Conservation (phyloP, 208 protist genomes). For the Strigomonas culicis region DNA sequence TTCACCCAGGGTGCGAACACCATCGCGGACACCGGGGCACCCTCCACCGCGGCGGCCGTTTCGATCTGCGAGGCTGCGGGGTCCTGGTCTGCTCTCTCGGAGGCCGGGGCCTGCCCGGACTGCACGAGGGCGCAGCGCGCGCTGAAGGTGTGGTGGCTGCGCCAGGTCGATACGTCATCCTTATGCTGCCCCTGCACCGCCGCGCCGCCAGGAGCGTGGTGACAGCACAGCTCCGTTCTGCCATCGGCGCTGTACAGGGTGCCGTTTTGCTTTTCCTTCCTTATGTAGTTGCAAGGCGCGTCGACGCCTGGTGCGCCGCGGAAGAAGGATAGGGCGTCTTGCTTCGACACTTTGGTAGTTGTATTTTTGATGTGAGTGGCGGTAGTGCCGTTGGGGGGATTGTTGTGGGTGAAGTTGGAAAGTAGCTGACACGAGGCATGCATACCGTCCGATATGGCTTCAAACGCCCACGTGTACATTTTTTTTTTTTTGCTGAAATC, state of each 20-base stretch:
- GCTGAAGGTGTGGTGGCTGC: constrained; percentile 72
- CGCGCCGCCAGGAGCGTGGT: background rate
- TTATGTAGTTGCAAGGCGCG: background rate
- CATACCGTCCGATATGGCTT: too few relatives aligned
- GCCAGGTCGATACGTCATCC: constrained; percentile 47
- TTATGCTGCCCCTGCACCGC: background rate
- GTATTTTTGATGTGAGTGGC: too few relatives aligned
- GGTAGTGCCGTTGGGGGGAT: too few relatives aligned
- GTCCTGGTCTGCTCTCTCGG: too few relatives aligned
- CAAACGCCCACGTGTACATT: background rate
- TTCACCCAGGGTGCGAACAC: constrained; percentile 4
- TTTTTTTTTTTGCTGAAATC: background rate
- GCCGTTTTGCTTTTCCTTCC: constrained; percentile 2
- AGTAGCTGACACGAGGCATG: too few relatives aligned
- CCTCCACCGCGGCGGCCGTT: background rate
- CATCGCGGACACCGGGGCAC: background rate
- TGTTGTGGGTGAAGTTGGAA: too few relatives aligned
- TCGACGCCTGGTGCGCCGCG: too few relatives aligned
- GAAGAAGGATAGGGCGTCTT: too few relatives aligned
- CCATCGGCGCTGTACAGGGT: background rate
- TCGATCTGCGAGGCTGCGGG: too few relatives aligned
- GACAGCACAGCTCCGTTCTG: background rate
- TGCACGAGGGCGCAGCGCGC: constrained; percentile 44
- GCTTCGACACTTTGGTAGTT: too few relatives aligned
- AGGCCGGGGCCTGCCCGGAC: too few relatives aligned